phyloP scores from a whole-genome alignment of 1,284 basidiomycete species.

The Fomitopsis schrenkii region DNA sequence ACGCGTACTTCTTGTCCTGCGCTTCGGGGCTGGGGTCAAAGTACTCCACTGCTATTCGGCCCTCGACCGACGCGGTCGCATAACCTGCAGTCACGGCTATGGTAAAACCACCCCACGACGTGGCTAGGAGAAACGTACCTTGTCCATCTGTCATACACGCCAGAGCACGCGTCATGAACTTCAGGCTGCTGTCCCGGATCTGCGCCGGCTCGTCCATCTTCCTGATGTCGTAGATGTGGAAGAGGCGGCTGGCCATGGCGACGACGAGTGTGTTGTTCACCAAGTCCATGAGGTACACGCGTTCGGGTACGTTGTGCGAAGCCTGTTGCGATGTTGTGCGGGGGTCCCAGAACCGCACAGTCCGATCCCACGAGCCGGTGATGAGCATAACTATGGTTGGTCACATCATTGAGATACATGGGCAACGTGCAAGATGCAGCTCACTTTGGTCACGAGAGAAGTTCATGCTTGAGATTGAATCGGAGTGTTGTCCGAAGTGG shows the following conservation, averaged over 20 bases:
- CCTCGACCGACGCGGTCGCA: constrained; percentile 92
- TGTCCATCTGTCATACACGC: constrained; percentile 92
- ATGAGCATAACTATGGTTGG: constrained; percentile 59
- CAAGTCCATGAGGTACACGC: constrained; percentile 80
- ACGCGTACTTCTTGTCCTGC: constrained; percentile 95
- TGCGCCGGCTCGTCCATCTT: constrained; percentile 73
- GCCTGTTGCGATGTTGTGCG: constrained; percentile 57
- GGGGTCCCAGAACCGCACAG: constrained; percentile 85
- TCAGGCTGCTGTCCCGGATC: constrained; percentile 87
- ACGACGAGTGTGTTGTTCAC: constrained; percentile 78
- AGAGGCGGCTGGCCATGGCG: constrained; percentile 85
- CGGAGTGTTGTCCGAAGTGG: constrained; percentile 63
- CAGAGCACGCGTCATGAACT: constrained; percentile 90
- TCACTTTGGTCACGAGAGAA: constrained; percentile 51
- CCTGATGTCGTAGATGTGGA: constrained; percentile 83
- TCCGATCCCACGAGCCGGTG: constrained; percentile 89
- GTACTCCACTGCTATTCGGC: constrained; percentile 96
- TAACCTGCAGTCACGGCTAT: constrained; percentile 56
- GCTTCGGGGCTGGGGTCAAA: constrained; percentile 77
- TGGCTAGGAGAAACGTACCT: constrained; percentile 44
- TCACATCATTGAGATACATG: not conserved
- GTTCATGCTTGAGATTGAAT: constrained; percentile 61
- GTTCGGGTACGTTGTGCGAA: constrained; percentile 73
- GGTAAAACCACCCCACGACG: not conserved
- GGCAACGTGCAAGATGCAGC: constrained; percentile 16